Conservation (phyloP, 495 filamentous ascomycete genomes). For the Penicillium salamii region DNA sequence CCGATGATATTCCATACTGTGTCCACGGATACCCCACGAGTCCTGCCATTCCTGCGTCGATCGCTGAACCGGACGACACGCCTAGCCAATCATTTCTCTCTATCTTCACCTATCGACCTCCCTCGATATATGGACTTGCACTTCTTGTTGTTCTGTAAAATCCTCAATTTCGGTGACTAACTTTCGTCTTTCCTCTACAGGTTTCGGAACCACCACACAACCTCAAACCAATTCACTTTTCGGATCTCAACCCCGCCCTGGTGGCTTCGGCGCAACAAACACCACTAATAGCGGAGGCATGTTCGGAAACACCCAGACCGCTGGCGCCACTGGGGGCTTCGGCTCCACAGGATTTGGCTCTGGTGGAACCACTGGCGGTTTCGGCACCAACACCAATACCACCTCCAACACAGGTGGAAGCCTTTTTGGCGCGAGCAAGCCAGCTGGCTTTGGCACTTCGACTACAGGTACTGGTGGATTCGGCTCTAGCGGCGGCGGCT, state of each 20-base stretch:
- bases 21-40: too few species aligned
- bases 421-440: conserved; percentile 48
- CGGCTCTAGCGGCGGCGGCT: conserved; percentile 19
- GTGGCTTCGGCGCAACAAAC: conserved; percentile 49
- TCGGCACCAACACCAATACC: conserved; percentile 44
- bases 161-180: conserved; percentile 13
- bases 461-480: conserved; percentile 22
- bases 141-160: conserved; percentile 11
- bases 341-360: conserved; percentile 23
- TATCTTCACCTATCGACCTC: too few species aligned
- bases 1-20: neutral
- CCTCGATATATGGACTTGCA: neutral
- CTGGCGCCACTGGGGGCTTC: conserved; percentile 48
- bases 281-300: conserved; percentile 43
- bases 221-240: conserved; percentile 38
- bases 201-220: conserved; percentile 37
- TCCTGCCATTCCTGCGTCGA: too few species aligned
- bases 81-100: too few species aligned
- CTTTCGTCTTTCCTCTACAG: conserved; percentile 19
- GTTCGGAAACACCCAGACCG: conserved; percentile 43
- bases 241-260: conserved; percentile 33
- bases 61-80: too few species aligned
- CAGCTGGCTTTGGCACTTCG: conserved; percentile 36
- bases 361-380: conserved; percentile 25
- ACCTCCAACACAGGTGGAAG: conserved; percentile 32